phyloP scores from a whole-genome alignment of 2,329 filamentous ascomycete genomes.

The Nemania abortiva region DNA sequence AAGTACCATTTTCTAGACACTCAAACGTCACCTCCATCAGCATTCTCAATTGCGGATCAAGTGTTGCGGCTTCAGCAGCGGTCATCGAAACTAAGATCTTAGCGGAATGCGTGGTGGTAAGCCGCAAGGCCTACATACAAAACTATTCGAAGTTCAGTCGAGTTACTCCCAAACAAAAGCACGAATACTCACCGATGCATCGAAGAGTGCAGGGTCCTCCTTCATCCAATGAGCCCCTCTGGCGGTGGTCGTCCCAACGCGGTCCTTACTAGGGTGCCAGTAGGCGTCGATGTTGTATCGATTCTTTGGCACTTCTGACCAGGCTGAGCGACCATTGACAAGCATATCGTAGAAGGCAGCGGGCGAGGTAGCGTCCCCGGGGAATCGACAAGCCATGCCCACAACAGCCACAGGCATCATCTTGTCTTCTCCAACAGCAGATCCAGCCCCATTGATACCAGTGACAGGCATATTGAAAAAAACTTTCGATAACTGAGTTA shows the following conservation, averaged over 20 bases:
- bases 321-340: neutral
- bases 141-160: slow-evolving; percentile 1
- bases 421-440: no score
- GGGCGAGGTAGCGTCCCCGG: slow-evolving; percentile 1
- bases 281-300: slow-evolving; percentile 15
- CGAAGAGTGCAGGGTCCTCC: slow-evolving; percentile 12
- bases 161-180: neutral
- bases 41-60: slow-evolving; percentile 13
- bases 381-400: slow-evolving; percentile 9
- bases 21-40: slow-evolving; percentile 12
- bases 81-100: slow-evolving; percentile 18
- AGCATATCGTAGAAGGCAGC: neutral
- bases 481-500: no score
- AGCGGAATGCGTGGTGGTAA: neutral
- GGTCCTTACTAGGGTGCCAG: slow-evolving; percentile 8
- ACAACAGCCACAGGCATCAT: slow-evolving; percentile 12
- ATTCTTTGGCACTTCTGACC: slow-evolving; percentile 11
- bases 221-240: slow-evolving; percentile 12
- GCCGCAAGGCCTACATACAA: neutral
- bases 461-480: no score
- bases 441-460: no score
- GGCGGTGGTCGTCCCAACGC: slow-evolving; percentile 6
- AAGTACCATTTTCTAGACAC: slow-evolving; percentile 13
- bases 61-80: neutral
- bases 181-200: slow-evolving; percentile 3